Evolutionary conservation across 2,329 filamentous ascomycete species (phyloP).

Genomic region (Cytospora leucostoma): DNA sequence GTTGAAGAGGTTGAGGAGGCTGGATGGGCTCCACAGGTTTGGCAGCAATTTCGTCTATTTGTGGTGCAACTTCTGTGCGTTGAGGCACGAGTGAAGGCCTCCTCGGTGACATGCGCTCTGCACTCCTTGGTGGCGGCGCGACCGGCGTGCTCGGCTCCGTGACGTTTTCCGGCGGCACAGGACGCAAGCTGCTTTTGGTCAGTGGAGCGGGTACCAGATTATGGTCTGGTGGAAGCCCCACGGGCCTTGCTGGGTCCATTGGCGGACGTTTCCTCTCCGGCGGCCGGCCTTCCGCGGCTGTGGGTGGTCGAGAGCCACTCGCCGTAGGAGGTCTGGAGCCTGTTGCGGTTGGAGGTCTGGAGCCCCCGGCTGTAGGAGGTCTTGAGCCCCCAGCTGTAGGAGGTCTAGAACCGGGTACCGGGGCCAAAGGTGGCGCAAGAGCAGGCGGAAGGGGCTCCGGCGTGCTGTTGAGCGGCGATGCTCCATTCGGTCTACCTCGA

Average conservation of each 20-base stretch:
- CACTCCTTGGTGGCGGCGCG: conserved; percentile 51
- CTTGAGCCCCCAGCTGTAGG: neutral
- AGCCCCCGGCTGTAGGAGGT: neutral
- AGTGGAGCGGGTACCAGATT: conserved; percentile 61
- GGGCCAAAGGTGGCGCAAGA: conserved; percentile 28
- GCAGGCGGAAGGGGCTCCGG: conserved; percentile 32
- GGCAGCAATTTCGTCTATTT: conserved; percentile 39
- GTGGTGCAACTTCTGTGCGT: conserved; percentile 35
- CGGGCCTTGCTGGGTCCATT: conserved; percentile 62
- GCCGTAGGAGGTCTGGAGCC: neutral
- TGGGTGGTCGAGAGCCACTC: conserved; percentile 15
- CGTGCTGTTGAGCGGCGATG: conserved; percentile 31
- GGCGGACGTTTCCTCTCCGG: conserved; percentile 67
- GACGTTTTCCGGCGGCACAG: conserved; percentile 14
- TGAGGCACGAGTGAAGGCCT: conserved; percentile 44
- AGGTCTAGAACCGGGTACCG: conserved; percentile 16
- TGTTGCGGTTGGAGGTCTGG: neutral
- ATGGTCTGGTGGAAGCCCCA: conserved; percentile 45
- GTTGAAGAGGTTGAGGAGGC: conserved; percentile 28
- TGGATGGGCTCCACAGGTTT: conserved; percentile 19
- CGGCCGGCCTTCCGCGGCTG: conserved; percentile 47
- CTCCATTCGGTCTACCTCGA: conserved; percentile 45
- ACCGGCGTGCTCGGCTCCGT: conserved; percentile 24
- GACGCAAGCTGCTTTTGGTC: conserved; percentile 52
- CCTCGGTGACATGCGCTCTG: conserved; percentile 49